Evolutionary conservation across 345 rosid genomes (phyloP).

Genomic region (Salix purpurea): DNA sequence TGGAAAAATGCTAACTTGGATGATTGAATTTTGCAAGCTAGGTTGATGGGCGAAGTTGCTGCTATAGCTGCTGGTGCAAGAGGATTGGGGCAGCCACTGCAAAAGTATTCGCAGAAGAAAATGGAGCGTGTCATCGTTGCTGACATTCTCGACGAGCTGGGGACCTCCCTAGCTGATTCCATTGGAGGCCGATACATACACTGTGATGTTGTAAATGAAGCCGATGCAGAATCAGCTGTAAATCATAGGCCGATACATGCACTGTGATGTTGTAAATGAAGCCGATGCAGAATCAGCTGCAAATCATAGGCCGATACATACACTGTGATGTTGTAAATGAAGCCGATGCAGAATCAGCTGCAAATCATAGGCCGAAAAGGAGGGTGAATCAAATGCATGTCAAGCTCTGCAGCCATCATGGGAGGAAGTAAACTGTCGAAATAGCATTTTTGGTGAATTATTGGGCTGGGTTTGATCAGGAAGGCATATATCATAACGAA

Average conservation of each 20-base stretch:
- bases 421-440: conserved; percentile 18
- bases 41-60: conserved; percentile 59
- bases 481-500: neutral
- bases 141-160: conserved; percentile 61
- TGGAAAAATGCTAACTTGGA: neutral
- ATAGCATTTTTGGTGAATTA: neutral
- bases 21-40: conserved; percentile 1
- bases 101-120: conserved; percentile 41
- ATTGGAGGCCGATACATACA: conserved; percentile 64
- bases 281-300: conserved; percentile 56
- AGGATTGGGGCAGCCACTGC: conserved; percentile 84
- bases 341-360: conserved; percentile 53
- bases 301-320: conserved; percentile 47
- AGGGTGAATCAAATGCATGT: conserved; percentile 70
- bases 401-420: conserved; percentile 74
- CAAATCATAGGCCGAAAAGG: conserved; percentile 39
- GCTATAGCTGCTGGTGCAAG: conserved; percentile 82
- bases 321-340: conserved; percentile 74
- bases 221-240: conserved; percentile 55
- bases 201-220: conserved; percentile 66
- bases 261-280: conserved; percentile 70
- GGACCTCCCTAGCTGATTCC: conserved; percentile 43
- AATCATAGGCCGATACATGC: conserved; percentile 48
- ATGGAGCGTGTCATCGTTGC: conserved; percentile 76
- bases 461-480: neutral